Evolutionary conservation across 164 flowering plant species (phyloP), one percentile per base, ranked within the genome.

Genomic region (Protea cynaroides): DNA sequence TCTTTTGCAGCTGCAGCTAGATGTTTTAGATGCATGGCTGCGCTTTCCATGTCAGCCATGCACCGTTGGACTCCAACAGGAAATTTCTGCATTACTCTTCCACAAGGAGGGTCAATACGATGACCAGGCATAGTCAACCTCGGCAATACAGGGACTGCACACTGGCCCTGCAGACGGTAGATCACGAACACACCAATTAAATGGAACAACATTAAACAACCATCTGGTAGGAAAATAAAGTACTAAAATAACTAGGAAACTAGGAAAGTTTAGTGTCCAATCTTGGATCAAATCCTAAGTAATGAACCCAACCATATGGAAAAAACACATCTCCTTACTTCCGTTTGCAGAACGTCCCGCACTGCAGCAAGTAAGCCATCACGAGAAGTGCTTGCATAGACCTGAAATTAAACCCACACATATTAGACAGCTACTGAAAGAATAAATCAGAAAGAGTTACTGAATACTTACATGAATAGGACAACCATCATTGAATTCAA

Each of bases 111-210:
- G 75, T 94, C 99, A 72, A 94, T 84, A 22, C 83, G 90, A 76
- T 94, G 99, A 67, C 99, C 99, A 73, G 99, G 99, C 97, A 94
- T 87, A 36, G 96, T 94, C 69, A 94, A 65, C 70, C 99, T 79
- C 51, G 99, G 99, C 74, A 88, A 74, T 11, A 94, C 77, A 60
- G 99, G 97, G 25, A 94, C 75, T 9, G 97, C 75, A 62, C 82
- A 91, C 61, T 91, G 99, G 61, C 90, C 84, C 99, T 94, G 81
- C 72, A 81, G 3, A 74, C 65, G 57, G 18, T 17, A 25, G 71
- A 56, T 18, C 51, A 34, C 53, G 36, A 59, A 29, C 25, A 50
- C 49, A 56, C 38, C 59, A 66, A 0, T 58, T 22, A 22, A 55
- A n/a, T 5, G 24, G 52, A 49, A 49, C 7, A 57, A 18, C 23